These are phyloP conservation scores for Penicillium robsamsonii DNA, from an alignment of 495 filamentous ascomycete genomes.

Conservation along the genomic window DNA sequence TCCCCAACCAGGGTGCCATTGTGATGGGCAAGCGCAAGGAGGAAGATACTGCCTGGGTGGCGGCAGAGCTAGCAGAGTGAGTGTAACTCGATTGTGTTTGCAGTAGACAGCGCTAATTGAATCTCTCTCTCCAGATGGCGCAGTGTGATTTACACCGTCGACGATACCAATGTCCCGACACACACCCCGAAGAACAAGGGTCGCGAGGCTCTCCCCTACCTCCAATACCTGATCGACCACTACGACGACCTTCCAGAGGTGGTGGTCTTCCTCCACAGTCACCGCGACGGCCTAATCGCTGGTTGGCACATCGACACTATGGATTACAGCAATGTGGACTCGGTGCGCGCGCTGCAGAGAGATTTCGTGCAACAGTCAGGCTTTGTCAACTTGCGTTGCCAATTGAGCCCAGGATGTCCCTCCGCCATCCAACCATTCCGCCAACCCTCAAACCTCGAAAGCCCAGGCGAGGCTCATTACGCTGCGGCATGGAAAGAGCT, in stretches of 20 bases:
- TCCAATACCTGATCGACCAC: slow-evolving; percentile 49
- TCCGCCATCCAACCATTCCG: slow-evolving; percentile 43
- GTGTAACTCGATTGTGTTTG: slow-evolving; percentile 11
- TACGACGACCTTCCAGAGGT: slow-evolving; percentile 43
- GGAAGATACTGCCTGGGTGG: slow-evolving; percentile 44
- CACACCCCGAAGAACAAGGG: slow-evolving; percentile 49
- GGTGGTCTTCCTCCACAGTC: slow-evolving; percentile 46
- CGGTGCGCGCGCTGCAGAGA: slow-evolving; percentile 37
- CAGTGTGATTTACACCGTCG: slow-evolving; percentile 46
- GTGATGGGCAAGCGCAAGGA: slow-evolving; percentile 41
- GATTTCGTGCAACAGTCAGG: slow-evolving; percentile 38
- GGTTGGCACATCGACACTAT: slow-evolving; percentile 50
- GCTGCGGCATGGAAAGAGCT: slow-evolving; percentile 44
- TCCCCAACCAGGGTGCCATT: slow-evolving; percentile 41
- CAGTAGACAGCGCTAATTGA: slow-evolving; percentile 1
- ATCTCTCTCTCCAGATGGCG: slow-evolving; percentile 34
- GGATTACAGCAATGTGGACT: slow-evolving; percentile 45
- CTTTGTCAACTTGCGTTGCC: slow-evolving; percentile 45
- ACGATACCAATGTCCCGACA: slow-evolving; percentile 34
- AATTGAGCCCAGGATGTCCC: slow-evolving; percentile 41
- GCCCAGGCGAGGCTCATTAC: slow-evolving; percentile 44
- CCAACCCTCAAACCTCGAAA: slow-evolving; percentile 50
- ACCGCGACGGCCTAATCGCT: slow-evolving; percentile 38
- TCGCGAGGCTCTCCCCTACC: slow-evolving; percentile 47
- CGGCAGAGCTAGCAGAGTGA: slow-evolving; percentile 40